Base-by-base conservation (phyloP, 345 rosid genomes). In the Syzygium grande region DNA sequence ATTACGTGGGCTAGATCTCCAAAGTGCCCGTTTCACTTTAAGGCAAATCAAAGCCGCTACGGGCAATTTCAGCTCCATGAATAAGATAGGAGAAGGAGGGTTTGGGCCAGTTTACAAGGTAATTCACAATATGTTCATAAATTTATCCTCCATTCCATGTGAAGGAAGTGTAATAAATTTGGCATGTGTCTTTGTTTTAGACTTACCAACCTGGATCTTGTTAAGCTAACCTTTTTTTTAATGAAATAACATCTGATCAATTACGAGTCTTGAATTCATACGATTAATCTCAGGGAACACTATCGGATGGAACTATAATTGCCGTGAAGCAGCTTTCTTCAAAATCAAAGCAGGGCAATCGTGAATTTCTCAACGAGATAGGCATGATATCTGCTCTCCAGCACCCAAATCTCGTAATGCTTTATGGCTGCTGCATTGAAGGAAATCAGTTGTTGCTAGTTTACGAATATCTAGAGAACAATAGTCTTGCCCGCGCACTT, bases 41-140 rank as follows among this genome's bases (percentile, higher is more conserved):
- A 90, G 93, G 68, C 98, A 97, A 91, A 94, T 97, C 56, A 96
- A 94, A 89, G 87, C 90, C 41, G 97, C 98, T 13, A 97, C 98
- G 6, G 85, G 92, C 86, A 97, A 95, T 85, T 97, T 97, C 84
- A 93, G 94, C 85, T 89, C 94, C 65, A 89, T 92, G 27, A 92
- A 93, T 90, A 97, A 97, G 94, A 94, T 96, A 52, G 99, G 99
- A 80, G 99, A 97, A 92, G 99, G 98, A 92, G 98, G 98, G 38
- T 97, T 97, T 87, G 97, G 15, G 46, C 96, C 98, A 27, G 96
- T 97, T 46, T 95, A 91, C 92, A 96, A 95, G 98, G 98, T 97
- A 91, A 86, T 61, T n/a, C 73, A 61, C 17, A 61, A n/a, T 61
- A 61, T 61, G 0, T 5, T 61, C 34, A n/a, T n/a, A 61, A 27